Percentiles rank a stretch among this genome's conserved stretches.
Evolutionary conservation across 306 rosid genomes (phyloP).

Genomic region (Cicer judaicum): DNA sequence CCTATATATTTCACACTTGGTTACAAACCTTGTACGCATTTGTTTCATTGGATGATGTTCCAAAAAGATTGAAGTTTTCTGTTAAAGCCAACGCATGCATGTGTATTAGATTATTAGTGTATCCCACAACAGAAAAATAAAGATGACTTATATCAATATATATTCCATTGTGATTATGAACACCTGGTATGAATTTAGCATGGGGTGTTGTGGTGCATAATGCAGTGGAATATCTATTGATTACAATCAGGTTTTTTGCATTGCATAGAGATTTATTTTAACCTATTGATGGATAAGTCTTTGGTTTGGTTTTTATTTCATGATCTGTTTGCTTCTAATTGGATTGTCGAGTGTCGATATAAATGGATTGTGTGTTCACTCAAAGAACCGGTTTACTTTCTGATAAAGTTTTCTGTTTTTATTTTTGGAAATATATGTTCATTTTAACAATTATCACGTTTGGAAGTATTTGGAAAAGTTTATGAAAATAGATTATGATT

Average conservation of each 20-base stretch:
- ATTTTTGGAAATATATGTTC: too few relatives aligned
- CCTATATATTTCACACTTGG: constrained; percentile 7
- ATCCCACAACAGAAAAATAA: background rate
- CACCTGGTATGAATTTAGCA: too few relatives aligned
- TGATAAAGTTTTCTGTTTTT: too few relatives aligned
- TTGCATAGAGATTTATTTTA: background rate
- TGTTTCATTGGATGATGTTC: background rate
- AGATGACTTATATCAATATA: too few relatives aligned
- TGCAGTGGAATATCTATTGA: background rate
- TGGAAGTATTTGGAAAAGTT: too few relatives aligned
- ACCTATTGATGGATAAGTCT: background rate
- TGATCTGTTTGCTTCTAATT: background rate
- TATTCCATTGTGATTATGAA: too few relatives aligned
- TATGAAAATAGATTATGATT: too few relatives aligned
- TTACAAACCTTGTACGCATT: background rate
- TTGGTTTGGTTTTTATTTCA: background rate
- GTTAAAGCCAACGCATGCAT: background rate
- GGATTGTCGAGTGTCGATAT: background rate
- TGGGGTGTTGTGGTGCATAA: background rate
- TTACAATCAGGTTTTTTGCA: background rate
- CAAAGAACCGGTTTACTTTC: too few relatives aligned
- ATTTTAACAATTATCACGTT: too few relatives aligned
- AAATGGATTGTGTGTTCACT: background rate
- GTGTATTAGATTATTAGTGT: background rate
- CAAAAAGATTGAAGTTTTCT: constrained; percentile 13